These are phyloP conservation scores for Solanum raphanifolium DNA, from an alignment of 257 asterid genomes.

Conservation along the genomic window DNA sequence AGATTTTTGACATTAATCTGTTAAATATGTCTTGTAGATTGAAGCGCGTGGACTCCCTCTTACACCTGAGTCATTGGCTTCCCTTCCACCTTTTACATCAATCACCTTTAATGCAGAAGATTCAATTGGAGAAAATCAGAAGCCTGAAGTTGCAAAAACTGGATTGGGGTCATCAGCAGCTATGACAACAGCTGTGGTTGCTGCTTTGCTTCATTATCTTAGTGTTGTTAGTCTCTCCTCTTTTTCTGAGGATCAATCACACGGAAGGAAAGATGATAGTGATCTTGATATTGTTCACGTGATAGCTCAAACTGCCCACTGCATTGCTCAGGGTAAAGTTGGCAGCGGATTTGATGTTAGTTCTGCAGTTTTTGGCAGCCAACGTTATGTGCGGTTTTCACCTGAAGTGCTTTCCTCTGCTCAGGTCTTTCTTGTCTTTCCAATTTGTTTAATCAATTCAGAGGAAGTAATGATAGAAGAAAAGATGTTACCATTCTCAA, in stretches of 20 bases:
- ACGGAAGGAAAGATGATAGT: constrained; percentile 11
- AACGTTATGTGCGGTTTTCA: constrained; percentile 84
- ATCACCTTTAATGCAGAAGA: constrained; percentile 79
- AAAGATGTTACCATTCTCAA: neutral
- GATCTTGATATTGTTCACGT: constrained; percentile 75
- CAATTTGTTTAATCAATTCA: neutral
- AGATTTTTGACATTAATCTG: constrained; percentile 4
- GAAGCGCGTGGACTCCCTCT: constrained; percentile 83
- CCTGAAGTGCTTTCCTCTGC: constrained; percentile 83
- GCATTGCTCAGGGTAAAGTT: constrained; percentile 97
- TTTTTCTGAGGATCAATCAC: constrained; percentile 17
- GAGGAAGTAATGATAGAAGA: neutral
- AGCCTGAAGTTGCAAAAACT: constrained; percentile 99
- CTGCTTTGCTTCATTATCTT: constrained; percentile 81
- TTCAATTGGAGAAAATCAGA: constrained; percentile 47
- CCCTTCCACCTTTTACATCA: constrained; percentile 84
- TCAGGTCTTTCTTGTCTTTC: constrained; percentile 37
- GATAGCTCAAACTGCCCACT: constrained; percentile 96
- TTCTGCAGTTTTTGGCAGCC: constrained; percentile 98
- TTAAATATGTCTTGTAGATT: constrained; percentile 39
- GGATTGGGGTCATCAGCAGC: constrained; percentile 99
- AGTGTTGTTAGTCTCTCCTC: constrained; percentile 73
- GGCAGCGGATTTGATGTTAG: constrained; percentile 99
- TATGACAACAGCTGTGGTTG: constrained; percentile 97
- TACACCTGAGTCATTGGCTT: constrained; percentile 82